Base-by-base conservation (phyloP, 106 monocot genomes). In the Platanthera zijinensis region DNA sequence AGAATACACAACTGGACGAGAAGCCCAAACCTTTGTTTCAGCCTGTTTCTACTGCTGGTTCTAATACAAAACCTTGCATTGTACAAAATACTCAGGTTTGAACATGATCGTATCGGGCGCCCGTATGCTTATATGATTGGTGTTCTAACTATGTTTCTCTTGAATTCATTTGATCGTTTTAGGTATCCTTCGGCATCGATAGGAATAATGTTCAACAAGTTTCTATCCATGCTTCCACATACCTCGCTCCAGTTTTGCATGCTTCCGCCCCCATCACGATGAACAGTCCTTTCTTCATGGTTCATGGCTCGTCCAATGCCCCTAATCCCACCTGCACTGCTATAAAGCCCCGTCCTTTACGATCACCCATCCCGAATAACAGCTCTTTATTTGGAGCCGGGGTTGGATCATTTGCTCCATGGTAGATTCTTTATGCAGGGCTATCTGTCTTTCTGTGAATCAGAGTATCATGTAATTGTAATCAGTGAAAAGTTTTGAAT, bases 281-380 rank as follows among this genome's bases (percentile, higher is more conserved):
- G 39, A 73, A 30, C 73, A 80, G 72, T 22, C 84, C 83, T 52
- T 87, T 86, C 78, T 79, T 84, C 72, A 80, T 82, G 77, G 59
- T 83, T 25, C 78, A 83, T 77, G 80, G 81, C 50, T 62, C 86
- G 10, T 72, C 76, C 22, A 79, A 48, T 68, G 74, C 59, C 45
- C 75, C 76, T 5, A 88, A 77, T 67, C 51, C 57, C 19, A 57
- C 83, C 14, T 74, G 48, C 50, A 72, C 74, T 22, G 13, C 83
- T 11, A 39, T 78, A 5, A 90, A 84, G 80, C 87, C 80, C 54
- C 85, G 76, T n/a, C 71, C 77, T 56, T 84, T 74, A 51, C 79
- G 81, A 54, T 85, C 82, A 52, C 80, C 74, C 46, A 28, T 67
- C 19, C 69, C 74, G 49, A 52, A 72, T 11, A 76, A 67, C 61